Evolutionary conservation across 495 filamentous ascomycete genomes (phyloP), one percentile per base, ranked within the genome.

Genomic region (Neurospora sublineolata): DNA sequence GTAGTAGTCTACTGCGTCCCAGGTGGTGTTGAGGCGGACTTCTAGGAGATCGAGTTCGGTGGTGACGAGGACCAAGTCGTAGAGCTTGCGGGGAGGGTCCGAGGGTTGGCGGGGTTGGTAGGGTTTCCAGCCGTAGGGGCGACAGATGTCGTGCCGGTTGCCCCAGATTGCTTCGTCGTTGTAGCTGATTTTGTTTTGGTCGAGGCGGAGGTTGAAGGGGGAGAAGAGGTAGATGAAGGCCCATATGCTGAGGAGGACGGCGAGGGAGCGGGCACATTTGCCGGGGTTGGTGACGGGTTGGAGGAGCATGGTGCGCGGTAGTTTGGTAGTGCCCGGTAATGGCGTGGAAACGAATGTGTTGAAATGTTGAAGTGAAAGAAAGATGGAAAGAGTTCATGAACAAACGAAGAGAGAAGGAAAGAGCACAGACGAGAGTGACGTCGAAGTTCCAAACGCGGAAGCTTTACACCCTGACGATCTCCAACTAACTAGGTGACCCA

Each of bases 21-120:
- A 82, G 37, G 84, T 81, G 42, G 81, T 82, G 77, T 87, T 82
- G n/a, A 89, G 78, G 30, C 85, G 85, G 70, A 89, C 84, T 70
- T 89, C 86, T 72, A 89, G 79, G 82, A 84, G 86, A 73, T 88
- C 86, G 33, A 87, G 81, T 78, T 87, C 87, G 18, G 81, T 84
- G 75, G 84, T 86, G 73, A 88, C 73, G 76, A 87, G 82, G 36
- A 87, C 79, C 8, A 88, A 78, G 73, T 88, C 86, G 76, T 87
- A 88, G 37, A 88, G 79, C 72, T 86, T 86, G 71, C 86, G 83
- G 40, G 70, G 71, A 18, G 69, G 71, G 4, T 67, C 69, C 7
- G 73, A 68, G 11, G 38, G 46, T 30, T 36, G 46, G 10, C 60
- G 69, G 27, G 52, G 58, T 27, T 20, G 30, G 76, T 79, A 84